Conservation (phyloP, 2,329 filamentous ascomycete genomes). For the Botryotinia narcissicola region DNA sequence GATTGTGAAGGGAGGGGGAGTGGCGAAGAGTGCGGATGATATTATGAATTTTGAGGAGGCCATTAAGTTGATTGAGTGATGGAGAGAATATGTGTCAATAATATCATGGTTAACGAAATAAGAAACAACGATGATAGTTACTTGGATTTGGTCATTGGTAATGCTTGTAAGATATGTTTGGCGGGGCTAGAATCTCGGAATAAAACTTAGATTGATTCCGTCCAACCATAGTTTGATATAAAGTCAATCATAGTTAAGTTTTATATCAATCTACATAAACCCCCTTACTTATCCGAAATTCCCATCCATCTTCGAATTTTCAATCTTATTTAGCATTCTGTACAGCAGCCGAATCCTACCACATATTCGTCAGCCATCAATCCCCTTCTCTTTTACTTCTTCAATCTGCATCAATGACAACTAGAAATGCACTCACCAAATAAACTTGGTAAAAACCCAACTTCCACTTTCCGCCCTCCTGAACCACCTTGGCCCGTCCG, state of each 20-base stretch:
- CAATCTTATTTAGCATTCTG: slow-evolving; percentile 13
- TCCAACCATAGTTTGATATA: background rate
- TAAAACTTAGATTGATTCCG: background rate
- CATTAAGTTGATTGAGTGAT: slow-evolving; percentile 30
- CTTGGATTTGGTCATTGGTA: background rate
- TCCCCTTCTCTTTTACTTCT: background rate
- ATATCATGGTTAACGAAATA: too few relatives aligned
- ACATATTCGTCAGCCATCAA: background rate
- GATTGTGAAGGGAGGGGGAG: slow-evolving; percentile 51
- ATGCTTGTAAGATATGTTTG: slow-evolving; percentile 1
- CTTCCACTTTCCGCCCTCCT: slow-evolving; percentile 33
- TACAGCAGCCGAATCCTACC: slow-evolving; percentile 19
- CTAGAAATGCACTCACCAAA: slow-evolving; percentile 10
- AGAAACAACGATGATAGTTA: background rate
- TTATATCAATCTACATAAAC: background rate
- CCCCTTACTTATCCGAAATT: background rate
- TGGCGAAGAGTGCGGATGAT: slow-evolving; percentile 51
- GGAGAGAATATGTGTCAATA: slow-evolving; percentile 22
- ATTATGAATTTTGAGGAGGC: slow-evolving; percentile 52
- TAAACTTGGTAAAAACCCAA: slow-evolving; percentile 37
- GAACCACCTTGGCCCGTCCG: slow-evolving; percentile 32
- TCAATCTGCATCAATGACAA: background rate
- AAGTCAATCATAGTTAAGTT: background rate
- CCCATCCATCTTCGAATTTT: too few relatives aligned
- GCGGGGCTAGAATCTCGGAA: background rate